Evolutionary conservation across 2,329 filamentous ascomycete genomes (phyloP).

Genomic region (Neospermospora avenae): DNA sequence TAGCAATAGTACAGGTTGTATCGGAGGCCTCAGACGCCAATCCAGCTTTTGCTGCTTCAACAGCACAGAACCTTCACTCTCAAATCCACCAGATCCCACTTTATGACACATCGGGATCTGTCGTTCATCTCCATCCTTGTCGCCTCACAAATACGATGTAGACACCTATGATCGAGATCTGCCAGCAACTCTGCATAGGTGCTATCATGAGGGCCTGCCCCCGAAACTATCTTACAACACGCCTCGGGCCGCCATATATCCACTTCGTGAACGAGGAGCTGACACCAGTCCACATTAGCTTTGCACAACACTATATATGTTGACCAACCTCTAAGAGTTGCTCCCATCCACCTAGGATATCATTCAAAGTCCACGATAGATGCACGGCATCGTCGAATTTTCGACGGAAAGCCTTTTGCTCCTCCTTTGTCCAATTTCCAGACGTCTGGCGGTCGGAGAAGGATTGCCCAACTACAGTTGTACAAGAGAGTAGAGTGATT

Average conservation of each 20-base stretch:
- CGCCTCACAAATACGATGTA: not conserved
- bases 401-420: not conserved
- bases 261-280: not conserved
- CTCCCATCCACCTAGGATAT: conserved; percentile 2
- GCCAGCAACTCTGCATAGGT: not conserved
- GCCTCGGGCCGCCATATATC: not conserved
- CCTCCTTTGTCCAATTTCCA: not conserved
- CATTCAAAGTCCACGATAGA: not conserved
- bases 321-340: conserved; percentile 4
- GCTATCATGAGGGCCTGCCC: not conserved
- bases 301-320: not conserved
- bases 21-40: not conserved
- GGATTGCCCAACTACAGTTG: not conserved
- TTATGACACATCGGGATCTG: not conserved
- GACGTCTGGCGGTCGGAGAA: too few species aligned
- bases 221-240: not conserved
- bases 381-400: not conserved
- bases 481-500: conserved; percentile 2
- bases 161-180: not conserved
- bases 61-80: not conserved
- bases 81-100: not conserved
- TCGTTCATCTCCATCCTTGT: not conserved
- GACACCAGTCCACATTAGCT: not conserved
- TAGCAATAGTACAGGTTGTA: not conserved
- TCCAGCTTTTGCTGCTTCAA: not conserved